Conservation (phyloP, 495 filamentous ascomycete genomes). For the Aspergillus baeticus region DNA sequence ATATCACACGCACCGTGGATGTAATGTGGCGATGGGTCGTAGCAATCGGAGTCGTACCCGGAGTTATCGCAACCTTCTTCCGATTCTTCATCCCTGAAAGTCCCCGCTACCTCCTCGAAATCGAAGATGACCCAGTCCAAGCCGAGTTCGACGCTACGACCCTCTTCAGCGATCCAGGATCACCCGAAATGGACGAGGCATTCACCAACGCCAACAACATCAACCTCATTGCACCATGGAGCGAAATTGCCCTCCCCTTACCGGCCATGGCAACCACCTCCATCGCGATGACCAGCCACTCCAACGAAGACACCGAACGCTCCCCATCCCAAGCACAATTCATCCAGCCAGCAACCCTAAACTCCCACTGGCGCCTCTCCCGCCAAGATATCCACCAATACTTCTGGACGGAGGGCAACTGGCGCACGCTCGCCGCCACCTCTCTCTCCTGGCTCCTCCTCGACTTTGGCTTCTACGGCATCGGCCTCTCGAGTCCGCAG, state of each 20-base stretch:
- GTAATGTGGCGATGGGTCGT: constrained; percentile 60
- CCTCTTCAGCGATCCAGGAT: constrained; percentile 31
- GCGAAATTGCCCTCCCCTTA: constrained; percentile 19
- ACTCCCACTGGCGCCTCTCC: constrained; percentile 43
- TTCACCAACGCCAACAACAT: constrained; percentile 4
- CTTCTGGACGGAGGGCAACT: constrained; percentile 52
- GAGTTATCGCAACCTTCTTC: constrained; percentile 55
- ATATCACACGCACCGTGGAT: constrained; percentile 40
- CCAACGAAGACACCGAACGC: constrained; percentile 17
- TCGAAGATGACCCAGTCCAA: constrained; percentile 46
- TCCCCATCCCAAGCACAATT: constrained; percentile 21
- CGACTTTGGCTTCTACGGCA: constrained; percentile 58
- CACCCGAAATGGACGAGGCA: background rate
- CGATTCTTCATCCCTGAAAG: constrained; percentile 63
- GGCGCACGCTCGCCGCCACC: constrained; percentile 50
- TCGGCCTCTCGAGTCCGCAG: constrained; percentile 49
- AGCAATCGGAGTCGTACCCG: constrained; percentile 60
- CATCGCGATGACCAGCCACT: constrained; percentile 28
- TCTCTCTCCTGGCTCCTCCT: constrained; percentile 50
- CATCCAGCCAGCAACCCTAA: constrained; percentile 38
- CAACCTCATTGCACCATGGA: constrained; percentile 14
- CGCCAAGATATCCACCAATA: constrained; percentile 45
- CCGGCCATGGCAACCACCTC: constrained; percentile 26
- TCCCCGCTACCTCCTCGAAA: constrained; percentile 55
- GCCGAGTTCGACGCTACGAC: constrained; percentile 47